Base-by-base conservation (phyloP, 441 rosid genomes). In the Populus hybrid region DNA sequence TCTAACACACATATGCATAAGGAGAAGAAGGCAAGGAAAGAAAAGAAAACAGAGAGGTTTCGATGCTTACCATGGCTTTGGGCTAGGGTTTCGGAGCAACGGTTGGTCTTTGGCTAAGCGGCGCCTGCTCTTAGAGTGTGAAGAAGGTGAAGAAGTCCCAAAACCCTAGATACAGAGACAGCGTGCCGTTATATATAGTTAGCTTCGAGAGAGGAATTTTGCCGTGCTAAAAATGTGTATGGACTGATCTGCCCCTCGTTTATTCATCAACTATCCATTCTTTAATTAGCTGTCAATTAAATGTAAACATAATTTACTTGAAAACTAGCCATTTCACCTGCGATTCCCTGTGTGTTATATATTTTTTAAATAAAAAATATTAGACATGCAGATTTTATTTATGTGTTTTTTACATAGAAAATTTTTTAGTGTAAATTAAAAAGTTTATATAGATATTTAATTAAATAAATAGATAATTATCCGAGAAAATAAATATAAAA, bases 1-100 rank as follows among this genome's bases (percentile, higher is more conserved):
- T 45, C 24, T 18, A 31, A 7, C 9, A 40, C 50, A 11, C 1
- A 33, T 64, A 9, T 3, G n/a, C 50, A 40, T 3, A 35, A 2
- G 8, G 3, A 24, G 14, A 20, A 21, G 31, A 23, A 24, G 67
- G 6, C 9, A 29, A 59, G 10, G 67, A 31, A 3, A 24, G 12
- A 9, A 8, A 3, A 8, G 14, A 10, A 31, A 11, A 33, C 24
- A 4, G 16, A 18, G 14, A 26, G 3, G 11, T 33, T 24, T 7
- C 7, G 36, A 10, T 16, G 59, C 73, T 71, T 24, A 79, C 86
- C 84, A 84, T 84, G 45, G 65, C 65, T 63, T 9, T 63, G 28
- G 78, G 74, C 78, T 59, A 61, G 73, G 68, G 72, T 61, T 68
- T 66, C 64, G 36, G 74, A 61, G 9, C 28, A 6, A 64, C 64